These are phyloP conservation scores for Eucalyptus decipiens DNA, from an alignment of 345 rosid genomes.

Conservation along the genomic window DNA sequence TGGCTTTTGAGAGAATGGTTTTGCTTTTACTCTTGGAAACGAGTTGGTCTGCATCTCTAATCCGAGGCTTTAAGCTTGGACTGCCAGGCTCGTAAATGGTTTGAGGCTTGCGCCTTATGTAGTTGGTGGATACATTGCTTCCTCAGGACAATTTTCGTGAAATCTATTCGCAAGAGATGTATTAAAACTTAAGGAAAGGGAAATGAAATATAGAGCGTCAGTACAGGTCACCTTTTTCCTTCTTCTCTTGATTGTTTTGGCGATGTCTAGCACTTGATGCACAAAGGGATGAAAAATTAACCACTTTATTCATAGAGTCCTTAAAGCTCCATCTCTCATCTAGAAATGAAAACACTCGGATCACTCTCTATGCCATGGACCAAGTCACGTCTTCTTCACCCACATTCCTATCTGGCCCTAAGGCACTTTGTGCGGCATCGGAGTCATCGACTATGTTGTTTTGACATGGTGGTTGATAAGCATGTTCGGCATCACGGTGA, in stretches of 20 bases:
- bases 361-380: conserved; percentile 11
- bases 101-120: background rate
- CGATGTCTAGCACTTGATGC: background rate
- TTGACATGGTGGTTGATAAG: conserved; percentile 14
- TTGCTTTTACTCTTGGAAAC: background rate
- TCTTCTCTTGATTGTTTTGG: background rate
- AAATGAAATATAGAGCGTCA: background rate
- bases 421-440: conserved; percentile 12
- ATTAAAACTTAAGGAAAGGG: background rate
- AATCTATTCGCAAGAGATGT: background rate
- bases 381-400: conserved; percentile 20
- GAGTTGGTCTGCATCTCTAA: background rate
- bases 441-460: conserved; percentile 23
- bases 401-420: background rate
- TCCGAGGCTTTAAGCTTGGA: background rate
- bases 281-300: background rate
- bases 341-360: background rate
- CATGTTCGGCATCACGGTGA: conserved; percentile 20
- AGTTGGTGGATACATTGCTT: background rate
- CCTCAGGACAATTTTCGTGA: background rate
- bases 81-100: background rate
- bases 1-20: background rate
- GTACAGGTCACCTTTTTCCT: background rate
- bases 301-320: background rate
- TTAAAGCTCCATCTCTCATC: background rate